Evolutionary conservation across 805 yeast species (phyloP).

Genomic region (Scheffersomyces spartinae): DNA sequence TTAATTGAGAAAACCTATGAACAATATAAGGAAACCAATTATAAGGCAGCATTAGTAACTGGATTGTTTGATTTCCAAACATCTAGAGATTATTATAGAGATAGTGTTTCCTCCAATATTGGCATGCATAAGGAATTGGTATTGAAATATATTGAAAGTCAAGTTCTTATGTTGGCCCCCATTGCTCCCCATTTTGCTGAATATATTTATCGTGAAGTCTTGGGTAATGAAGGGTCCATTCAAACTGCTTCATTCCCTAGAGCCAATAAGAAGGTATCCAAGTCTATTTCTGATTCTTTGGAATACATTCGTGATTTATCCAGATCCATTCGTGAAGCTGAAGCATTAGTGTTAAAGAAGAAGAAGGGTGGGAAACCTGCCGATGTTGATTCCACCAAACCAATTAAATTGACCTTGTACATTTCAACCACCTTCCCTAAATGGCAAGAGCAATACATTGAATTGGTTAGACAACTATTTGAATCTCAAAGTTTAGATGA

Average conservation of each 20-base stretch:
- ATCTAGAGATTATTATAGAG: slow-evolving; percentile 94
- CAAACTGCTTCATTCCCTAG: slow-evolving; percentile 76
- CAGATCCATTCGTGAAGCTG: slow-evolving; percentile 86
- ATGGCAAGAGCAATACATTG: slow-evolving; percentile 51
- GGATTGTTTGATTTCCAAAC: slow-evolving; percentile 93
- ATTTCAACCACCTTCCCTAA: slow-evolving; percentile 72
- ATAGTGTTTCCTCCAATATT: slow-evolving; percentile 38
- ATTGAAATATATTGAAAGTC: slow-evolving; percentile 72
- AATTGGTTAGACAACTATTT: slow-evolving; percentile 65
- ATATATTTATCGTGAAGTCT: slow-evolving; percentile 72
- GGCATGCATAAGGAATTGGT: slow-evolving; percentile 82
- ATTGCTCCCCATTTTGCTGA: slow-evolving; percentile 95
- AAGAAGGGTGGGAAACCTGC: slow-evolving; percentile 77
- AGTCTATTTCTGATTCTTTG: slow-evolving; percentile 52
- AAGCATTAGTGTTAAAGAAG: slow-evolving; percentile 65
- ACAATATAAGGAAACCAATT: slow-evolving; percentile 62
- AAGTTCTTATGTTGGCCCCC: slow-evolving; percentile 77
- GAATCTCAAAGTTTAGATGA: slow-evolving; percentile 54
- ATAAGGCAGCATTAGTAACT: slow-evolving; percentile 78
- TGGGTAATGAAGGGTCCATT: slow-evolving; percentile 53
- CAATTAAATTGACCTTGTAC: slow-evolving; percentile 62
- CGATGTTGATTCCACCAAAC: slow-evolving; percentile 64
- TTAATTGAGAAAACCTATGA: slow-evolving; percentile 65
- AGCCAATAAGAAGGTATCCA: slow-evolving; percentile 54
- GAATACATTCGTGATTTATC: slow-evolving; percentile 69